These are phyloP conservation scores for Salix udensis DNA, from an alignment of 345 rosid genomes.

Conservation along the genomic window DNA sequence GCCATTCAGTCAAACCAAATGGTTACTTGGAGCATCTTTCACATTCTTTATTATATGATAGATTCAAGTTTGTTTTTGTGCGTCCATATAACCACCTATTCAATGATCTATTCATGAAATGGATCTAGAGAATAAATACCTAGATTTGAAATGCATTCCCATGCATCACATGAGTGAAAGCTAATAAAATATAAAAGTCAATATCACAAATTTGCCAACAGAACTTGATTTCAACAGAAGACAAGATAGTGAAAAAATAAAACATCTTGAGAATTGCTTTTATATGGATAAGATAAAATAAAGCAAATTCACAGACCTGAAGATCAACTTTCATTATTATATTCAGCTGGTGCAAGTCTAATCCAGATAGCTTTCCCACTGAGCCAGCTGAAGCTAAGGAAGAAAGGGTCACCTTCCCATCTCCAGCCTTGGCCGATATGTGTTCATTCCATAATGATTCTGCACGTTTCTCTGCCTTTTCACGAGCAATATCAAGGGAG, in stretches of 20 bases:
- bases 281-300: neutral
- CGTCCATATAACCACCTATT: neutral
- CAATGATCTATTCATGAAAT: neutral
- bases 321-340: constrained; percentile 88
- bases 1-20: neutral
- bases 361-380: constrained; percentile 71
- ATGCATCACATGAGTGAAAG: neutral
- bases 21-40: neutral
- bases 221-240: neutral
- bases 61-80: neutral
- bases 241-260: neutral
- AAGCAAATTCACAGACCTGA: constrained; percentile 53
- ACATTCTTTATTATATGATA: neutral
- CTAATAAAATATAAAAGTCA: neutral
- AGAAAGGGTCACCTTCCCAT: constrained; percentile 92
- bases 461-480: constrained; percentile 73
- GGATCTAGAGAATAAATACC: neutral
- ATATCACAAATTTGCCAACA: neutral
- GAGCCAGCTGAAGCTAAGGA: constrained; percentile 91
- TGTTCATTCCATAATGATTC: constrained; percentile 67
- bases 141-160: neutral
- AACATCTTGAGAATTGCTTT: neutral
- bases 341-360: constrained; percentile 94
- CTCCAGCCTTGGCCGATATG: constrained; percentile 89
- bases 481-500: constrained; percentile 85